Base-by-base conservation (phyloP, 73 alveolate species). In the Paramecium caudatum region DNA sequence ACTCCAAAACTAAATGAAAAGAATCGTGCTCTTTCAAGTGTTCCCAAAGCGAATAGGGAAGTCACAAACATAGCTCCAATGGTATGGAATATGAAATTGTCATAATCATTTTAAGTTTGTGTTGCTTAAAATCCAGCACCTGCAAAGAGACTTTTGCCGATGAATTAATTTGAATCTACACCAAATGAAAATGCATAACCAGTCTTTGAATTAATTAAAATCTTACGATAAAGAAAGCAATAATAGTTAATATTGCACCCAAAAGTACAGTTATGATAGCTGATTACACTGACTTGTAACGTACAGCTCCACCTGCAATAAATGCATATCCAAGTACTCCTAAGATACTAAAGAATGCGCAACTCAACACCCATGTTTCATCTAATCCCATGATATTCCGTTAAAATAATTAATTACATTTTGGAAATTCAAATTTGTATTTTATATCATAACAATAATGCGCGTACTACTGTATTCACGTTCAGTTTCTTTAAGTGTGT, bases 401-500 rank as follows among this genome's bases (percentile, higher is more conserved):
- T 55, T 55, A 55, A 55, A 55, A 55, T 55, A 27, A 55, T 23
- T 55, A 55, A 55, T 19, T 55, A 55, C 80, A 27, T 55, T 55
- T 55, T 55, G 80, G 80, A 55, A n/a, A 55, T 55, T 55, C 80
- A 55, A 55, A 55, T 55, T 55, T 55, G 23, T 19, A 27, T 55
- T 19, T 55, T 55, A 55, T 55, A 55, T 91, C 92, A 91, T 61
- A 25, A 36, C 32, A 96, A 93, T 46, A 96, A 82, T 37, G 98
- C 95, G 82, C 91, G 91, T n/a, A 96, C 91, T 3, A 96, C 98
- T 50, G 97, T 95, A 81, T 91, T 92, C 82, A 94, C 98, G 91
- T 96, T 95, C 65, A 96, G 94, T 90, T 94, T 98, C 95, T 95
- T 98, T 68, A 98, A 94, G 90, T 98, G 98, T 61, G 98, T 95